Conservation (phyloP, 192 early-diverging fungal species). For the Chytriomyces confervae region DNA sequence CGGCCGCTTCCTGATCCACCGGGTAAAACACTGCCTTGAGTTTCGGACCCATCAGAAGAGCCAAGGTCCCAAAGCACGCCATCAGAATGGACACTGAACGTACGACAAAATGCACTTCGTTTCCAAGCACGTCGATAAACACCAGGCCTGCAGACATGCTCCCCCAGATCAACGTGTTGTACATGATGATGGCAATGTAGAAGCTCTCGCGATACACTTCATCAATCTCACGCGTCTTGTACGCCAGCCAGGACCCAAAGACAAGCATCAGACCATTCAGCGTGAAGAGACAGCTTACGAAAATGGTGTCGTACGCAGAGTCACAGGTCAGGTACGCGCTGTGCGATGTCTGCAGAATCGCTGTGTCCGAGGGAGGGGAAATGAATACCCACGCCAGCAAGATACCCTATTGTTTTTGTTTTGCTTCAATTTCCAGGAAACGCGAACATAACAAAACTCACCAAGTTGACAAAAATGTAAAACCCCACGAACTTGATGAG, state of each 20-base stretch:
- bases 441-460: neutral
- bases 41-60: neutral
- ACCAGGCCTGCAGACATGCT: neutral
- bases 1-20: too few species aligned
- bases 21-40: neutral
- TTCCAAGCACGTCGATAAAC: neutral
- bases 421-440: neutral
- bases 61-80: neutral
- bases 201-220: neutral
- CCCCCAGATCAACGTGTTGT: neutral
- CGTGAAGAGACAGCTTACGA: neutral
- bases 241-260: neutral
- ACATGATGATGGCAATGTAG: neutral
- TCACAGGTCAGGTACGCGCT: neutral
- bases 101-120: neutral
- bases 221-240: neutral
- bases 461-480: neutral
- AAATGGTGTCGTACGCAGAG: neutral
- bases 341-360: neutral
- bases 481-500: neutral
- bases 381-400: neutral
- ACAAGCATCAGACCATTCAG: neutral
- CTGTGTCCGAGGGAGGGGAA: neutral
- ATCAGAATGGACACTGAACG: neutral
- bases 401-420: neutral